phyloP scores from a whole-genome alignment of 495 filamentous ascomycete genomes.

The Lepidopterella palustris region DNA sequence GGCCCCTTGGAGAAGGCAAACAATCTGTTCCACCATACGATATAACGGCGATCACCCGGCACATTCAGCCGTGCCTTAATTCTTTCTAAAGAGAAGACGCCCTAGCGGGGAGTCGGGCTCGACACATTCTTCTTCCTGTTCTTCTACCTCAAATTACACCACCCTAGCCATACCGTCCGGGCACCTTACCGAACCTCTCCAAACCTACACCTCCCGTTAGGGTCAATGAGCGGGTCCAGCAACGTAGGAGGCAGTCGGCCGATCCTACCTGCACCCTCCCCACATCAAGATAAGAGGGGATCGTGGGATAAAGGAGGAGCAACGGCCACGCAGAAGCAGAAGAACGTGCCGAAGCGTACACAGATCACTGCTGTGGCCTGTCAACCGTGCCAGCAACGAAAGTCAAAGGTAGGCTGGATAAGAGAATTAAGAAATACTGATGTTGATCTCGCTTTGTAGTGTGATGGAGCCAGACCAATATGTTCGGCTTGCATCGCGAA shows the following conservation, averaged over 20 bases:
- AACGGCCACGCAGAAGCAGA: neutral
- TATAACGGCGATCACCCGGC: no score
- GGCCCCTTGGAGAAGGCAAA: no score
- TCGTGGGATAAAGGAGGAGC: neutral
- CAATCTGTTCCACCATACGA: no score
- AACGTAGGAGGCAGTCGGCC: neutral
- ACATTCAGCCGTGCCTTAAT: no score
- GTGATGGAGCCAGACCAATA: slow-evolving; percentile 8
- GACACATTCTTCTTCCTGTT: no score
- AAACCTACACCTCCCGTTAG: neutral
- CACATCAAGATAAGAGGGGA: neutral
- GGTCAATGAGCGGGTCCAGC: neutral
- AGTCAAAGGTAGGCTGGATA: neutral
- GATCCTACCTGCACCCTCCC: neutral
- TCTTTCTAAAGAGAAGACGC: no score
- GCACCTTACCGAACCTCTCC: no score
- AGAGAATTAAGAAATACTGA: neutral
- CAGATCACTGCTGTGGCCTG: slow-evolving; percentile 6
- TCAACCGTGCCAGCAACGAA: slow-evolving; percentile 4
- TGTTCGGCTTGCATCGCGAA: slow-evolving; percentile 8
- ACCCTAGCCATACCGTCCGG: no score
- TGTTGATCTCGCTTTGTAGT: slow-evolving; percentile 3
- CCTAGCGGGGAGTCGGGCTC: no score
- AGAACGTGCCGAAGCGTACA: neutral
- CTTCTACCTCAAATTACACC: no score